Percentiles rank a stretch among this genome's conserved stretches.
Evolutionary conservation across 345 rosid species (phyloP).

Genomic region (Laguncularia racemosa): DNA sequence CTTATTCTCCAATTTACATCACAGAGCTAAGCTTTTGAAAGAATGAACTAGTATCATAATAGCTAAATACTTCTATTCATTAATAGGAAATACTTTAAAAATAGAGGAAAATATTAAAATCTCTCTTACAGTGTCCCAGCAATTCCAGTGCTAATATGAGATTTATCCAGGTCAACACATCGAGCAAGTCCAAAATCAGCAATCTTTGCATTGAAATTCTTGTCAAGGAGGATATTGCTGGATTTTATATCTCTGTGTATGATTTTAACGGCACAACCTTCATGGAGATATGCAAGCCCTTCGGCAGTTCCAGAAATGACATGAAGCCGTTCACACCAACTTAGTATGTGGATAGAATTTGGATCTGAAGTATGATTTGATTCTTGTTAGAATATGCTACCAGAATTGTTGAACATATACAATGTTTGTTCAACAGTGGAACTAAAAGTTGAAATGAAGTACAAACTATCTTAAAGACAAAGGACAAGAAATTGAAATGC

Average conservation of each 20-base stretch:
- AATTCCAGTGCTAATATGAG: conserved; percentile 15
- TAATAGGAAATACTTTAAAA: background rate
- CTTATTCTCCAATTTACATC: too few species aligned
- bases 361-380: background rate
- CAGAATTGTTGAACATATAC: background rate
- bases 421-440: background rate
- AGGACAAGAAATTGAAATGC: too few species aligned
- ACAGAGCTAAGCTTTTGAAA: too few species aligned
- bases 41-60: too few species aligned
- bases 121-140: conserved; percentile 19
- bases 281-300: conserved; percentile 18
- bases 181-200: conserved; percentile 21
- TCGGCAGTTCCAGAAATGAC: conserved; percentile 14
- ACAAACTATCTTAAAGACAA: background rate
- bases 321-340: conserved; percentile 11
- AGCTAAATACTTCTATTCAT: too few species aligned
- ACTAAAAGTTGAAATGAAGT: background rate
- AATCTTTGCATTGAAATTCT: conserved; percentile 13
- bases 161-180: conserved; percentile 6
- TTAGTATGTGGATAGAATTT: background rate
- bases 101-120: background rate
- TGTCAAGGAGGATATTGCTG: conserved; percentile 17
- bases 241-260: conserved; percentile 19
- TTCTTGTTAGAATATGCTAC: too few species aligned
- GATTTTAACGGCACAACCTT: conserved; percentile 9